Evolutionary conservation across 495 filamentous ascomycete genomes (phyloP), one percentile per base, ranked within the genome.

Genomic region (Penicillium mononematosum): DNA sequence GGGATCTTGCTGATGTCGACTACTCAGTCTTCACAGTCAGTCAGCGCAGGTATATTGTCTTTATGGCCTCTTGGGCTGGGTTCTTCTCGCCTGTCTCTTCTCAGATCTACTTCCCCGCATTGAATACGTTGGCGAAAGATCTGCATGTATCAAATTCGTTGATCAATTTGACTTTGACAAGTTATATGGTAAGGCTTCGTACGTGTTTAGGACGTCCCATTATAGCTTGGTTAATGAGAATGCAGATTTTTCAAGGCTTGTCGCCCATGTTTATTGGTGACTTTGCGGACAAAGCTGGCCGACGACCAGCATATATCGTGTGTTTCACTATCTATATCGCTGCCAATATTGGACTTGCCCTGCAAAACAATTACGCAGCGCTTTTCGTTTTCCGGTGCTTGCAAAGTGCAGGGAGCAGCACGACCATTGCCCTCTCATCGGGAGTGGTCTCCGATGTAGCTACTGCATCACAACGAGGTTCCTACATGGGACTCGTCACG

Each of bases 21-120:
- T 70, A 69, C 19, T 69, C 68, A 8, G 56, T 67, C 24, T 70
- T 70, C 39, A 59, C 66, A n/a, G 53, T 39, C 2, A 45, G 45
- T 25, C 66, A 71, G 53, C 58, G 61, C 27, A 53, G 61, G 7
- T 67, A 57, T 50, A 83, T 88, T 48, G 72, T 88, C 14, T 72
- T 77, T 48, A 85, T 90, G 79, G 81, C 83, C 16, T 81, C 83
- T 24, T 77, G 78, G 50, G 82, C 82, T 11, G 80, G 82, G 38
- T 87, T 90, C 61, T 82, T 89, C 66, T 88, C 85, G 0, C 87
- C 88, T 2, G 78, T 90, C 25, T 87, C 86, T 0, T 84, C 86
- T 20, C 86, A 85, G 61, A 90, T 89, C 41, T 91, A 91, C 67
- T 89, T 89, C 51, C 88, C 88, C 2, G 87, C 86, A 4, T 71